Evolutionary conservation across 208 protist species (phyloP).

Genomic region (Balamuthia mandrillaris): DNA sequence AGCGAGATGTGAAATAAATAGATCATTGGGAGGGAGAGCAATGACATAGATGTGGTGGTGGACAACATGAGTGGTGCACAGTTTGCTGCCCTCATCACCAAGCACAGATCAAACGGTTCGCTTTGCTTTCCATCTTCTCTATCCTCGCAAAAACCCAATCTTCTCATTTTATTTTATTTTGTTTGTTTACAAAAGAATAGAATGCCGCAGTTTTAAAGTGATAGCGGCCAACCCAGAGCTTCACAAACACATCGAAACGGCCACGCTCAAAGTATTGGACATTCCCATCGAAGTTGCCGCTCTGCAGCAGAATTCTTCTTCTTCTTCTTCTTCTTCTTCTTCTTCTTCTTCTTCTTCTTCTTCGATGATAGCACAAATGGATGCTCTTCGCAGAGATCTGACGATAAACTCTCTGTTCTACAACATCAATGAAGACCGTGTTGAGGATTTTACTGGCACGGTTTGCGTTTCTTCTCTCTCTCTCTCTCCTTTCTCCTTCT

Average conservation of each 20-base stretch:
- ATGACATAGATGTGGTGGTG: conserved; percentile 95
- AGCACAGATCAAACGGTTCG: neutral
- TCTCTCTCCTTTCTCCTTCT: too few species aligned
- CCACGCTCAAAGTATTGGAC: conserved; percentile 83
- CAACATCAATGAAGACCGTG: conserved; percentile 85
- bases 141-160: too few species aligned
- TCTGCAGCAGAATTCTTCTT: too few species aligned
- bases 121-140: too few species aligned
- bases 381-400: conserved; percentile 90
- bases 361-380: conserved; percentile 76
- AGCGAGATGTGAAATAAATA: neutral
- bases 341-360: too few species aligned
- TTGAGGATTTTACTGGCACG: conserved; percentile 87
- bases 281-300: conserved; percentile 79
- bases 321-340: too few species aligned
- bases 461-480: too few species aligned
- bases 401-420: conserved; percentile 96
- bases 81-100: neutral
- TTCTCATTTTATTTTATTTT: too few species aligned
- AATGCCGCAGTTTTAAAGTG: conserved; percentile 49
- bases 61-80: conserved; percentile 72
- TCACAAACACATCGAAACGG: conserved; percentile 96
- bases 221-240: conserved; percentile 93
- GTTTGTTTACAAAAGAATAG: too few species aligned
- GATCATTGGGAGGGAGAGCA: conserved; percentile 78